Percentiles rank a stretch among this genome's conserved stretches.
Evolutionary conservation across 768 basidiomycete genomes (phyloP).

Genomic region (Kwoniella dejecticola): DNA sequence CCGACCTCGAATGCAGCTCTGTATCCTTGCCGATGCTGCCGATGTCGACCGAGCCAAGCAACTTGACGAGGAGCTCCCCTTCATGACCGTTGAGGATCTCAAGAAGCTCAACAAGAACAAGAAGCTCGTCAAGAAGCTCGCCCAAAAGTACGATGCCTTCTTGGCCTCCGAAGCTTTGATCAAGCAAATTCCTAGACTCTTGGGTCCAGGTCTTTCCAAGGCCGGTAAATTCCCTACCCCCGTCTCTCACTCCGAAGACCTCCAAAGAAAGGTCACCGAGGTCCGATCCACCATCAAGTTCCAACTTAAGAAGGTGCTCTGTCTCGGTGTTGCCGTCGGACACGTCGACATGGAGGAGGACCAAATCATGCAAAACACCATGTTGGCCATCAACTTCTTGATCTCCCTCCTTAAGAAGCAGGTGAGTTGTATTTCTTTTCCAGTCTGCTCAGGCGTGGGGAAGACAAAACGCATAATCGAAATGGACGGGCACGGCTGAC

Average conservation of each 20-base stretch:
- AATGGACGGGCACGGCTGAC: background rate
- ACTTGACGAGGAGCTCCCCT: conserved; percentile 60
- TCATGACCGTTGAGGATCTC: conserved; percentile 99
- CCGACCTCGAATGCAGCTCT: conserved; percentile 98
- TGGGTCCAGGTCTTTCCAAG: conserved; percentile 99
- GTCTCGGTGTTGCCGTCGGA: conserved; percentile 97
- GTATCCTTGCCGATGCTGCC: conserved; percentile 98
- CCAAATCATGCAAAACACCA: conserved; percentile 94
- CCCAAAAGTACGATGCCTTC: conserved; percentile 99
- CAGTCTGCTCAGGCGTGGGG: conserved; percentile 51
- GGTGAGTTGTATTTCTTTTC: conserved; percentile 24
- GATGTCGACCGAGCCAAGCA: conserved; percentile 74
- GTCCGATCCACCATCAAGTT: conserved; percentile 99
- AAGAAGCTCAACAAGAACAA: conserved; percentile 99
- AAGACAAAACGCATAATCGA: too few species aligned
- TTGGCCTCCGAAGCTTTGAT: conserved; percentile 94
- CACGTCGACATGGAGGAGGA: conserved; percentile 97
- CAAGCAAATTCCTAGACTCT: conserved; percentile 99
- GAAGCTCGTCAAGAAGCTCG: conserved; percentile 99
- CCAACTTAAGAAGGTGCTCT: conserved; percentile 96
- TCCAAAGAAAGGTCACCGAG: conserved; percentile 84
- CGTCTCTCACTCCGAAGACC: conserved; percentile 86
- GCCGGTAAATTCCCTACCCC: conserved; percentile 99
- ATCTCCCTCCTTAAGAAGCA: conserved; percentile 96
- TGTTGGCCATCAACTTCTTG: conserved; percentile 99